These are phyloP conservation scores for Heliamphora exappendiculata DNA, from an alignment of 148 eudicot species.

Conservation along the genomic window DNA sequence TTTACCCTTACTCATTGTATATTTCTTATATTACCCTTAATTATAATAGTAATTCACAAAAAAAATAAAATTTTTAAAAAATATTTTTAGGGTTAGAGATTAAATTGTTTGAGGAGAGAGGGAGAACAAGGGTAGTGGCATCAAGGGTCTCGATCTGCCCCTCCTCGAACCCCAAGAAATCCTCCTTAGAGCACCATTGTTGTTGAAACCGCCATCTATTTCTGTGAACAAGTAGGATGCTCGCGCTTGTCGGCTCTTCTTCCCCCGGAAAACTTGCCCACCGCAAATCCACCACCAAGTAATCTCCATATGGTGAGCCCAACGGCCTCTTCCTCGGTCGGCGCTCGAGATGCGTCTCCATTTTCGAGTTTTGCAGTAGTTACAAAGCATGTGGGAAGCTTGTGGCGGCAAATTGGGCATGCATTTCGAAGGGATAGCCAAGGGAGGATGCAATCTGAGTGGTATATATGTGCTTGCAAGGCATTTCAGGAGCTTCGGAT, in stretches of 20 bases:
- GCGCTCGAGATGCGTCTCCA: background rate
- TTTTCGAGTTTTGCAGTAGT: background rate
- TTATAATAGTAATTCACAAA: no score
- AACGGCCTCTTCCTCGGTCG: slow-evolving; percentile 8
- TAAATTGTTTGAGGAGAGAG: no score
- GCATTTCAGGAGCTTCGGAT: slow-evolving; percentile 47
- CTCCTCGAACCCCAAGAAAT: slow-evolving; percentile 35
- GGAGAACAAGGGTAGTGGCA: no score
- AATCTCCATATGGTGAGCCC: slow-evolving; percentile 49
- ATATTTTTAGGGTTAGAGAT: no score
- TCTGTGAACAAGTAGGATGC: slow-evolving; percentile 35
- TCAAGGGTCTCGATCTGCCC: slow-evolving; percentile 20
- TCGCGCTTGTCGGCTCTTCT: slow-evolving; percentile 22
- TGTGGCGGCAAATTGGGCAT: slow-evolving; percentile 46
- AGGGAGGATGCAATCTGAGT: slow-evolving; percentile 44
- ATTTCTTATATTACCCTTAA: no score
- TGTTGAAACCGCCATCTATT: slow-evolving; percentile 37
- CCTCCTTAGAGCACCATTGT: slow-evolving; percentile 24
- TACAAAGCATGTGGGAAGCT: slow-evolving; percentile 21
- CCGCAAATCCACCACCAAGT: slow-evolving; percentile 46
- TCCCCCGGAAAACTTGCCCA: slow-evolving; percentile 35
- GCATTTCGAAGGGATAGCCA: slow-evolving; percentile 38
- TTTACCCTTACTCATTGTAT: no score
- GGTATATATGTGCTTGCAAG: slow-evolving; percentile 51
- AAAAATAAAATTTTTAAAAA: no score